phyloP scores from a whole-genome alignment of 805 yeast species.

The Sugiyamaella mastotermitis region DNA sequence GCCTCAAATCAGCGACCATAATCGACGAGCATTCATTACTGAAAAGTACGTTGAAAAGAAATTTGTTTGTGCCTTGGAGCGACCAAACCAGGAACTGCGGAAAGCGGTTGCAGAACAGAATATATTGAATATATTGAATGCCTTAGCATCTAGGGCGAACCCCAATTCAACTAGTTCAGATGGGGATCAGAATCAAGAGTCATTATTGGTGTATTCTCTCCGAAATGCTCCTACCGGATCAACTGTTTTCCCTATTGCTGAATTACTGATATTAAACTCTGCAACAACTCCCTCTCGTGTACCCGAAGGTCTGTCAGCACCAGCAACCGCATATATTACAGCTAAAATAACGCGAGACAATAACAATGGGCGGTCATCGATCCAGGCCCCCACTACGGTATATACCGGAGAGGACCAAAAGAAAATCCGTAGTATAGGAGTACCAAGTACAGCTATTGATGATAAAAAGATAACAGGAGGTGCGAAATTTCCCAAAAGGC shows the following conservation, averaged over 20 bases:
- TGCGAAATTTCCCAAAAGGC: no score
- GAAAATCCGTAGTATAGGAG: no score
- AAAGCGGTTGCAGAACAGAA: conserved; percentile 30
- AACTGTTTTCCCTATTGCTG: conserved; percentile 32
- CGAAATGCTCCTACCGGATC: conserved; percentile 24
- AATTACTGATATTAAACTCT: conserved; percentile 33
- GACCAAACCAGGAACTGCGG: conserved; percentile 31
- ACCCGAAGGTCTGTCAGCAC: neutral
- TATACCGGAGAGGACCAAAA: no score
- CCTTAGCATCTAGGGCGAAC: conserved; percentile 36
- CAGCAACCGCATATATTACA: conserved; percentile 2
- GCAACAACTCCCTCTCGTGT: conserved; percentile 24
- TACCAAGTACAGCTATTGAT: no score
- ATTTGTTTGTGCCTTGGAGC: conserved; percentile 34
- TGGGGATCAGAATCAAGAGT: conserved; percentile 16
- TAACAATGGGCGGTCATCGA: no score
- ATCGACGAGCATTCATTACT: conserved; percentile 53
- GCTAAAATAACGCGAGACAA: conserved; percentile 3
- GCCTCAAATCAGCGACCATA: conserved; percentile 34
- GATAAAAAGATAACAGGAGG: no score
- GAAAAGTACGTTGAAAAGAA: conserved; percentile 56
- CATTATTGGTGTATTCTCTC: conserved; percentile 30
- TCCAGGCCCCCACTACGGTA: no score
- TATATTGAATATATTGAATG: conserved; percentile 25
- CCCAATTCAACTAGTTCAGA: conserved; percentile 20